Percentiles rank a stretch among this genome's conserved stretches.
Evolutionary conservation across 1,284 basidiomycete species (phyloP).

Genomic region (Neotropicomus parvogracilis): DNA sequence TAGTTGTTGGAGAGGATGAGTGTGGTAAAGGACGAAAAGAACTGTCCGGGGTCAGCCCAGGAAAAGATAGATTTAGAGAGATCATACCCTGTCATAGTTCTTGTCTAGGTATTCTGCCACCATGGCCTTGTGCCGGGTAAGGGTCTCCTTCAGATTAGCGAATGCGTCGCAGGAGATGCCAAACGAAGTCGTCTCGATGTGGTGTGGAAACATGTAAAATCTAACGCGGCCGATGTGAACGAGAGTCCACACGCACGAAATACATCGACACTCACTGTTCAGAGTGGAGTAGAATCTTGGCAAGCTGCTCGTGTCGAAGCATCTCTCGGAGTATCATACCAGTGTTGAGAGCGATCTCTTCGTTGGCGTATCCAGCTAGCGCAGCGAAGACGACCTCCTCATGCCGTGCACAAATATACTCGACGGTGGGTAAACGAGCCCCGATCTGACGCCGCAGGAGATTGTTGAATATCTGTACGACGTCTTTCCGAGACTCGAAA

Average conservation of each 20-base stretch:
- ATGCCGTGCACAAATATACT: constrained; percentile 82
- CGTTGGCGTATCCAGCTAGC: constrained; percentile 88
- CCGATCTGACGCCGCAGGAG: constrained; percentile 95
- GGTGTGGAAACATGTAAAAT: constrained; percentile 95
- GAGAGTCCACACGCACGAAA: neutral
- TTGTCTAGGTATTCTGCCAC: constrained; percentile 94
- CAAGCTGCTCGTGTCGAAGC: constrained; percentile 89
- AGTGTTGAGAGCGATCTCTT: constrained; percentile 94
- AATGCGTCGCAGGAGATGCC: constrained; percentile 98
- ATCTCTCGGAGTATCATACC: constrained; percentile 98
- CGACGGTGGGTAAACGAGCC: constrained; percentile 89
- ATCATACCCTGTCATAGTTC: constrained; percentile 88
- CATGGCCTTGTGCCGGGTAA: constrained; percentile 96
- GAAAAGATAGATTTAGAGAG: neutral
- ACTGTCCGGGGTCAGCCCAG: constrained; percentile 45
- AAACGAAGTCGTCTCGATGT: constrained; percentile 97
- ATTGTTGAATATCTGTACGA: constrained; percentile 95
- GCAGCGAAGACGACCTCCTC: constrained; percentile 84
- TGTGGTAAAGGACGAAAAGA: constrained; percentile 92
- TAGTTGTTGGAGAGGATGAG: constrained; percentile 94
- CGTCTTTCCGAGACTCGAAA: constrained; percentile 96
- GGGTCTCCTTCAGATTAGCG: constrained; percentile 92
- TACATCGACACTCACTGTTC: constrained; percentile 67
- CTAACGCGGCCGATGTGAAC: constrained; percentile 40
- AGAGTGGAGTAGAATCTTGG: constrained; percentile 88